These are phyloP conservation scores for Eurotiales sp. DNA, from an alignment of 2,329 filamentous ascomycete species.

Conservation along the genomic window DNA sequence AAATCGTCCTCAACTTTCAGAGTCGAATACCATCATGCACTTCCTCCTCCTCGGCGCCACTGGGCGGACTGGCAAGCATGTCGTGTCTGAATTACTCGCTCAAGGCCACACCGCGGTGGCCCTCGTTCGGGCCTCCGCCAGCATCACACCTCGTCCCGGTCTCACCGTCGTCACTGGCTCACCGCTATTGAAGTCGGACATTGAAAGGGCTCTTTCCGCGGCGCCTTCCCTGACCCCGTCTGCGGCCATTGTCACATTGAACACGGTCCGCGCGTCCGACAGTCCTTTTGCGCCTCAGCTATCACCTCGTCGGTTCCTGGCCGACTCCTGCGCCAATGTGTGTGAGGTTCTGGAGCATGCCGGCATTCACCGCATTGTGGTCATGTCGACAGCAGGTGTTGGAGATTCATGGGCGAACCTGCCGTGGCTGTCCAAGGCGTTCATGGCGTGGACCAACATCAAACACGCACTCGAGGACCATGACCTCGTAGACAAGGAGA, in stretches of 20 bases:
- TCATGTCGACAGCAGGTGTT: conserved; percentile 41
- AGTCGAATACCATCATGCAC: conserved; percentile 1
- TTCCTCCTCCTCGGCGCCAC: conserved; percentile 7
- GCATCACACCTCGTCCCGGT: background rate
- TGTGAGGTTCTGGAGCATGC: conserved; percentile 32
- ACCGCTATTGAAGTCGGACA: conserved; percentile 33
- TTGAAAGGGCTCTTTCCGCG: conserved; percentile 26
- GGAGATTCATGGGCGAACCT: conserved; percentile 37
- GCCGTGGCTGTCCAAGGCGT: conserved; percentile 32
- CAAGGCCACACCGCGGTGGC: conserved; percentile 5
- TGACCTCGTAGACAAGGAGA: conserved; percentile 34
- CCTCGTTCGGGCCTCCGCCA: background rate
- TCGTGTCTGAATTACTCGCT: conserved; percentile 6
- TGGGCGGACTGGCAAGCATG: conserved; percentile 6
- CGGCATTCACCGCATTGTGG: conserved; percentile 31
- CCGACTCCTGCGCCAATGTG: conserved; percentile 34
- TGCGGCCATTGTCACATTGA: conserved; percentile 39
- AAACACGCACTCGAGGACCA: conserved; percentile 41
- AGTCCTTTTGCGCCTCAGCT: conserved; percentile 39
- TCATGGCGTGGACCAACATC: conserved; percentile 40
- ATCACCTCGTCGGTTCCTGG: conserved; percentile 29
- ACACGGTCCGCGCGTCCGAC: conserved; percentile 39
- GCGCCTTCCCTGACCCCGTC: conserved; percentile 20
- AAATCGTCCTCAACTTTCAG: background rate
- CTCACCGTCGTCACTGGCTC: conserved; percentile 24